Evolutionary conservation across 805 yeast genomes (phyloP).

Genomic region (Debaryomyces prosopidis): DNA sequence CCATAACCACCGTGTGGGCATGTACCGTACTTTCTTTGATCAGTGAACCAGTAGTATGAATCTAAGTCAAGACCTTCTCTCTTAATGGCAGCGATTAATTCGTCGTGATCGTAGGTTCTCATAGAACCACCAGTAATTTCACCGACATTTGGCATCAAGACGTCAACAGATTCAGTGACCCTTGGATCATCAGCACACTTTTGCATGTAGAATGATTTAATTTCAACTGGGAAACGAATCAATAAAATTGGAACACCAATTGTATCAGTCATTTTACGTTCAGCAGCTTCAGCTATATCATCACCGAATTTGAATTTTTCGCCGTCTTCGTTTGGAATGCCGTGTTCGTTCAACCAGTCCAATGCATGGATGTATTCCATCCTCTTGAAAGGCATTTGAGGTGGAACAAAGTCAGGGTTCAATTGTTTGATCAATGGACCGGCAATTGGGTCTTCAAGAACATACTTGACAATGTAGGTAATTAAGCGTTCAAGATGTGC

Average conservation of each 20-base stretch:
- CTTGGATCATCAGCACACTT: slow-evolving; percentile 86
- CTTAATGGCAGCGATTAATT: slow-evolving; percentile 84
- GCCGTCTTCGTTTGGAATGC: slow-evolving; percentile 92
- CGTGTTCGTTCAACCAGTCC: slow-evolving; percentile 95
- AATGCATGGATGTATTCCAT: slow-evolving; percentile 89
- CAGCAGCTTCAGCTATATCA: slow-evolving; percentile 99
- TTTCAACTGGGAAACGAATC: slow-evolving; percentile 93
- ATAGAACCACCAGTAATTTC: slow-evolving; percentile 99
- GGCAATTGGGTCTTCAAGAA: slow-evolving; percentile 86
- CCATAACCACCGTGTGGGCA: slow-evolving; percentile 99
- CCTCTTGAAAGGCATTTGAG: slow-evolving; percentile 84
- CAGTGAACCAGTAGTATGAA: slow-evolving; percentile 94
- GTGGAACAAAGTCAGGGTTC: slow-evolving; percentile 88
- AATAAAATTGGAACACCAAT: slow-evolving; percentile 91
- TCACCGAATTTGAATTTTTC: slow-evolving; percentile 94
- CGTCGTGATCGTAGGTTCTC: slow-evolving; percentile 86
- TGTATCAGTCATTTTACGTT: slow-evolving; percentile 96
- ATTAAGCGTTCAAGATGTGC: slow-evolving; percentile 81
- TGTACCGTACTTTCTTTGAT: slow-evolving; percentile 95
- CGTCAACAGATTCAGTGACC: slow-evolving; percentile 98
- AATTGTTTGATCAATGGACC: slow-evolving; percentile 88
- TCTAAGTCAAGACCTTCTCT: slow-evolving; percentile 85
- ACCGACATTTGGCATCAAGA: slow-evolving; percentile 98
- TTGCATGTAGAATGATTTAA: slow-evolving; percentile 98
- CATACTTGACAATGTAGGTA: slow-evolving; percentile 66